Percentiles rank a stretch among this genome's conserved stretches.
Evolutionary conservation across 441 rosid genomes (phyloP).

Genomic region (Sinapis alba): DNA sequence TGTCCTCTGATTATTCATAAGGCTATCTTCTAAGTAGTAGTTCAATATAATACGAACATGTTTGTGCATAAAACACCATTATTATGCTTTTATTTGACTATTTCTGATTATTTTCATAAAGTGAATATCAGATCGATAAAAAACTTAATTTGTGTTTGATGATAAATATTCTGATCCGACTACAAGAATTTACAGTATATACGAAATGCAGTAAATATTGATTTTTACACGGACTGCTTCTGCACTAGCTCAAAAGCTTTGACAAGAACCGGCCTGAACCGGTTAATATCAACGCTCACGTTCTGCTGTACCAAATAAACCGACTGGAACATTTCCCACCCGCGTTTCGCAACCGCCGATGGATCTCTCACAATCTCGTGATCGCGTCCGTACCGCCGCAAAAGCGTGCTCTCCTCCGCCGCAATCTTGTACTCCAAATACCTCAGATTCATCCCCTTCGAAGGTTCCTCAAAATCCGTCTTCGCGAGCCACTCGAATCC

Average conservation of each 20-base stretch:
- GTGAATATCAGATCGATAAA: background rate
- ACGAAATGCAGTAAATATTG: background rate
- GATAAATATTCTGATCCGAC: background rate
- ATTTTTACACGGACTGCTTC: conserved; percentile 18
- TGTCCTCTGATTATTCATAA: background rate
- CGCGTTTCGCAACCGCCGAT: conserved; percentile 44
- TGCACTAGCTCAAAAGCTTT: conserved; percentile 65
- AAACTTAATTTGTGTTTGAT: background rate
- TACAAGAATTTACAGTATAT: conserved; percentile 23
- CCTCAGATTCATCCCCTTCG: conserved; percentile 62
- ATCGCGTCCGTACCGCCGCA: conserved; percentile 47
- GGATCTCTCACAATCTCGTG: conserved; percentile 64
- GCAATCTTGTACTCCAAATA: conserved; percentile 69
- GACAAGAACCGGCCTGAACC: conserved; percentile 57
- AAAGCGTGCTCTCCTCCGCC: conserved; percentile 64
- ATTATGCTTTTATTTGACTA: background rate
- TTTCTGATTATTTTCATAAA: background rate
- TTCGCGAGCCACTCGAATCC: conserved; percentile 66
- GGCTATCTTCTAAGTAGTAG: background rate
- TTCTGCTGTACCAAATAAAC: conserved; percentile 63
- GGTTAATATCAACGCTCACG: conserved; percentile 58
- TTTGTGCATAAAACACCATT: background rate
- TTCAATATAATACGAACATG: too few species aligned
- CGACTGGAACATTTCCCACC: conserved; percentile 60
- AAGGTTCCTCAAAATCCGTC: conserved; percentile 52